Percentiles rank a stretch among this genome's conserved stretches.
Conservation (phyloP, 208 protist genomes). For the Leishmania guyanensis region DNA sequence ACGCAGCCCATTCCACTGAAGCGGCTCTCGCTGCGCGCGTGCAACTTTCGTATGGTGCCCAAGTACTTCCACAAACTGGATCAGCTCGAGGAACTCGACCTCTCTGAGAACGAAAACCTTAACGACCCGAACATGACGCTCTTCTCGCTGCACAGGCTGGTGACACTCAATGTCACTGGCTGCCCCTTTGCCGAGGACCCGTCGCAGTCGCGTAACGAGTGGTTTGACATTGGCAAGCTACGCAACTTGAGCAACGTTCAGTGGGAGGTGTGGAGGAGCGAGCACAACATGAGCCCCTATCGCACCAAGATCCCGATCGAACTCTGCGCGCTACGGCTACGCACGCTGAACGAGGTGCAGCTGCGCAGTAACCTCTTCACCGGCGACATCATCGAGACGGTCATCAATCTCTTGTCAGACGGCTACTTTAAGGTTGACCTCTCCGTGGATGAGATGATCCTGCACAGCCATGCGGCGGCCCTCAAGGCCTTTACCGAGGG, state of each 20-base stretch:
- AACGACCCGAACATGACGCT: constrained; percentile 89
- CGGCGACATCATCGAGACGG: constrained; percentile 72
- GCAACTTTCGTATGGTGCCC: constrained; percentile 73
- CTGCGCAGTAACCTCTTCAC: constrained; percentile 76
- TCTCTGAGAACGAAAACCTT: constrained; percentile 82
- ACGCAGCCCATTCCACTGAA: constrained; percentile 70
- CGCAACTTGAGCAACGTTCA: constrained; percentile 62
- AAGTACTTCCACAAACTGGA: constrained; percentile 91
- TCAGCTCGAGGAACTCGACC: constrained; percentile 78
- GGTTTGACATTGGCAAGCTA: constrained; percentile 89
- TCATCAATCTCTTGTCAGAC: constrained; percentile 82
- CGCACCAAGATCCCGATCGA: constrained; percentile 85
- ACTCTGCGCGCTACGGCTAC: constrained; percentile 69
- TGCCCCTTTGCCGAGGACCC: constrained; percentile 84
- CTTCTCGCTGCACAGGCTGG: constrained; percentile 77
- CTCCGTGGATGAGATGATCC: constrained; percentile 68
- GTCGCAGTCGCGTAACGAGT: constrained; percentile 68
- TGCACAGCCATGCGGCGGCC: constrained; percentile 70
- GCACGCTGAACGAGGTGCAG: constrained; percentile 67
- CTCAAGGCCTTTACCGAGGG: constrained; percentile 49
- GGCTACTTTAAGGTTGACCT: constrained; percentile 90
- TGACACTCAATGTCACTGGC: constrained; percentile 77
- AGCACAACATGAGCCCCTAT: constrained; percentile 83
- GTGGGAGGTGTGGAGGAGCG: constrained; percentile 81
- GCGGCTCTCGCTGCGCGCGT: constrained; percentile 67